Evolutionary conservation across 805 yeast species (phyloP).

Genomic region (Dipodascopsis uninucleata): DNA sequence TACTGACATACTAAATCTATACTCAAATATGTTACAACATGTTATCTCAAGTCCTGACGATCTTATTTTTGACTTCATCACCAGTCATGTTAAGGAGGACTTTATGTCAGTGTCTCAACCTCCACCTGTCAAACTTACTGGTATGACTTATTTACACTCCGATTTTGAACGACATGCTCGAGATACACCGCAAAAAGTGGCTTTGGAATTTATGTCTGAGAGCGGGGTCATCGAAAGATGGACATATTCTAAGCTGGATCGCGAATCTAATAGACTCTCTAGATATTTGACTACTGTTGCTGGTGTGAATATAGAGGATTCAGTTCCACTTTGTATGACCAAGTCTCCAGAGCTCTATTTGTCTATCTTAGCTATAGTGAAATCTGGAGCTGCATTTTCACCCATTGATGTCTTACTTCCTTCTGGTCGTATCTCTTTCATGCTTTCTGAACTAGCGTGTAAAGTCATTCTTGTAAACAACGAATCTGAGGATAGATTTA

Average conservation of each 20-base stretch:
- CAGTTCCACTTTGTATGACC: conserved; percentile 16
- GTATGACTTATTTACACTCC: conserved; percentile 11
- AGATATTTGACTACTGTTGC: not conserved
- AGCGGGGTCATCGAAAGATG: conserved; percentile 1
- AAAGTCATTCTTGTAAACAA: conserved; percentile 10
- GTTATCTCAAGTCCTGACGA: too few relatives aligned
- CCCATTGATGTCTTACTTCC: conserved; percentile 26
- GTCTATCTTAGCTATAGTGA: conserved; percentile 16
- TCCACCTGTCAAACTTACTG: not conserved
- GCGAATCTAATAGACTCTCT: conserved; percentile 12
- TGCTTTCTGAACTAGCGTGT: conserved; percentile 19
- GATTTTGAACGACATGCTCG: conserved; percentile 9
- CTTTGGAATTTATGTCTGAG: conserved; percentile 18
- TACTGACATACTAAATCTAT: too few relatives aligned
- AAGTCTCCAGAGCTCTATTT: conserved; percentile 21
- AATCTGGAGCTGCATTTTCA: conserved; percentile 26
- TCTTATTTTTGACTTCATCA: too few relatives aligned
- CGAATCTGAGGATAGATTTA: not conserved
- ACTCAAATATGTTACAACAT: too few relatives aligned
- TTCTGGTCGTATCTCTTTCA: conserved; percentile 9
- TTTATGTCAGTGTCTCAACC: too few relatives aligned
- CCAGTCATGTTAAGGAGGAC: too few relatives aligned
- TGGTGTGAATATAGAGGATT: conserved; percentile 10
- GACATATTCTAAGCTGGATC: conserved; percentile 16
- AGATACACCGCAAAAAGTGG: conserved; percentile 7